Conservation (phyloP, 106 monocot species). For the Dioscorea dumetorum region DNA sequence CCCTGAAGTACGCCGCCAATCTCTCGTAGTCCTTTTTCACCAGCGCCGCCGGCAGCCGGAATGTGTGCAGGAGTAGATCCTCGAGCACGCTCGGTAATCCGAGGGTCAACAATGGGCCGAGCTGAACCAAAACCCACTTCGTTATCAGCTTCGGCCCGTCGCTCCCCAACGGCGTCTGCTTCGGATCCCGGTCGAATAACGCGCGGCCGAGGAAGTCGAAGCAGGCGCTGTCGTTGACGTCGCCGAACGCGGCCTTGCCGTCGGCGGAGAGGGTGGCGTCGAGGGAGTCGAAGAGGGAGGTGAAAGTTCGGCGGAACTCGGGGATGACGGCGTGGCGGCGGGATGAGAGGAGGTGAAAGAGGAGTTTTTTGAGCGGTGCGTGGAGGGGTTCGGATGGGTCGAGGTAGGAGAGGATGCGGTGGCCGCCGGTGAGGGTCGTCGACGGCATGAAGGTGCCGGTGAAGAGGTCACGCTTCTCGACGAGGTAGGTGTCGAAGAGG, state of each 20-base stretch:
- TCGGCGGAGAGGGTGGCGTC: constrained; percentile 39
- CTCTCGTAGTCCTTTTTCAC: constrained; percentile 50
- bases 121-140: constrained; percentile 78
- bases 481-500: constrained; percentile 27
- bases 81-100: constrained; percentile 63
- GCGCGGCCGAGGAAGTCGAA: constrained; percentile 60
- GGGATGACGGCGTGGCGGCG: constrained; percentile 48
- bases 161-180: constrained; percentile 28
- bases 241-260: constrained; percentile 70
- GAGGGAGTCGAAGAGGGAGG: constrained; percentile 40
- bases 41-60: constrained; percentile 56
- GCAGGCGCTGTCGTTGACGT: constrained; percentile 50
- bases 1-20: constrained; percentile 63
- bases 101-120: constrained; percentile 59
- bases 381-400: constrained; percentile 38
- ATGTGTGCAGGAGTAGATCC: constrained; percentile 47
- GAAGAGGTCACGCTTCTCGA: constrained; percentile 37
- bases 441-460: constrained; percentile 33
- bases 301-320: constrained; percentile 56
- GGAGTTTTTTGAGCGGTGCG: constrained; percentile 56
- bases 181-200: constrained; percentile 48
- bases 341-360: constrained; percentile 62
- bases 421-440: constrained; percentile 20
- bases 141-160: constrained; percentile 58
- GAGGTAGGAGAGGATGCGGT: constrained; percentile 26